Conservation (phyloP, 306 rosid species). For the Delonix regia region DNA sequence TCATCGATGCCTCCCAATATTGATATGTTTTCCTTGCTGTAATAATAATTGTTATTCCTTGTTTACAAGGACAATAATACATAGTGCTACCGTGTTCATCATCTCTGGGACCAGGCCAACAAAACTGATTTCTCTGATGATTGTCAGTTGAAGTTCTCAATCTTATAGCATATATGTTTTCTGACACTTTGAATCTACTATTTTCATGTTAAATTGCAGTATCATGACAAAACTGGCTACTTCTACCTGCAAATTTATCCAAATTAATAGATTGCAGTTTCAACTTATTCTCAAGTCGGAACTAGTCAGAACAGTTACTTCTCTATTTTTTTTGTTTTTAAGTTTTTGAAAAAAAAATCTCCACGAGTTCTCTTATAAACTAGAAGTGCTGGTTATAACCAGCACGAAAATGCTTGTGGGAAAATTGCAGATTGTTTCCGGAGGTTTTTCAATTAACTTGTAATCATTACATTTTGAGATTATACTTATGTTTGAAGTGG, state of each 20-base stretch:
- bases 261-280: neutral
- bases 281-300: neutral
- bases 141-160: conserved; percentile 12
- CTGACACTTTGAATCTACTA: neutral
- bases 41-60: conserved; percentile 8
- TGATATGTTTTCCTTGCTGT: neutral
- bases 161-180: conserved; percentile 21
- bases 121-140: conserved; percentile 16
- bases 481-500: conserved; percentile 8
- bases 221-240: neutral
- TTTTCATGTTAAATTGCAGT: neutral
- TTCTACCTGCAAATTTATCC: neutral
- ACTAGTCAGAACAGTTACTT: neutral
- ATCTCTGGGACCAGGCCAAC: neutral
- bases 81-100: conserved; percentile 6
- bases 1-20: neutral
- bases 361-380: neutral
- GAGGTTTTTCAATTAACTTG: conserved; percentile 1
- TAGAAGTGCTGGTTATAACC: too few relatives aligned
- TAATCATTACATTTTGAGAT: conserved; percentile 22
- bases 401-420: too few relatives aligned
- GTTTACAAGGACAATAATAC: neutral
- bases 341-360: neutral
- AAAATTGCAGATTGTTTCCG: neutral
- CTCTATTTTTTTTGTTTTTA: neutral